Evolutionary conservation across 2,329 filamentous ascomycete genomes (phyloP).

Genomic region (Emmonsia crescens): DNA sequence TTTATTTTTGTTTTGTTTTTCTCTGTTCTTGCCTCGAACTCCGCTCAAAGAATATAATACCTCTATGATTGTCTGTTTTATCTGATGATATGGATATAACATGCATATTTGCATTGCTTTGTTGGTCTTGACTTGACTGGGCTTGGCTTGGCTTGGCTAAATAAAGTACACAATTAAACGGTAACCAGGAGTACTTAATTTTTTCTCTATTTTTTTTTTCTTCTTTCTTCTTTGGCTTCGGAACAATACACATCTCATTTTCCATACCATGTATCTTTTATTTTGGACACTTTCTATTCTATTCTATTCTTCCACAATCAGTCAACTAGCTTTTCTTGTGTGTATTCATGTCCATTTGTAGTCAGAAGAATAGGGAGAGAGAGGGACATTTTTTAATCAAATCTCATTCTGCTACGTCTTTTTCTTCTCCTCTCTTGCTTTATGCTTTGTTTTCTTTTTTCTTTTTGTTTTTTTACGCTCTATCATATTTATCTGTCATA

Average conservation of each 20-base stretch:
- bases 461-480: background rate
- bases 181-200: background rate
- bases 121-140: background rate
- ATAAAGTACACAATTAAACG: background rate
- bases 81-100: background rate
- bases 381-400: background rate
- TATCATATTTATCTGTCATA: background rate
- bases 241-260: background rate
- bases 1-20: background rate
- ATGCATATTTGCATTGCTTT: background rate
- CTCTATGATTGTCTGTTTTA: background rate
- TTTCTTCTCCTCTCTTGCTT: background rate
- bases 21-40: background rate
- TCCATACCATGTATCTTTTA: background rate
- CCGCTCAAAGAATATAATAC: background rate
- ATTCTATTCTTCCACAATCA: background rate
- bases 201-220: background rate
- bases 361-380: background rate
- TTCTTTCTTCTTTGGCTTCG: background rate
- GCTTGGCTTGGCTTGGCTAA: background rate
- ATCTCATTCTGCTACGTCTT: background rate
- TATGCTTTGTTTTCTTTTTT: background rate
- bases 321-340: background rate
- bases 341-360: background rate
- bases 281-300: background rate